Base-by-base conservation (phyloP, 805 yeast species). In the Suhomyces prunicola region DNA sequence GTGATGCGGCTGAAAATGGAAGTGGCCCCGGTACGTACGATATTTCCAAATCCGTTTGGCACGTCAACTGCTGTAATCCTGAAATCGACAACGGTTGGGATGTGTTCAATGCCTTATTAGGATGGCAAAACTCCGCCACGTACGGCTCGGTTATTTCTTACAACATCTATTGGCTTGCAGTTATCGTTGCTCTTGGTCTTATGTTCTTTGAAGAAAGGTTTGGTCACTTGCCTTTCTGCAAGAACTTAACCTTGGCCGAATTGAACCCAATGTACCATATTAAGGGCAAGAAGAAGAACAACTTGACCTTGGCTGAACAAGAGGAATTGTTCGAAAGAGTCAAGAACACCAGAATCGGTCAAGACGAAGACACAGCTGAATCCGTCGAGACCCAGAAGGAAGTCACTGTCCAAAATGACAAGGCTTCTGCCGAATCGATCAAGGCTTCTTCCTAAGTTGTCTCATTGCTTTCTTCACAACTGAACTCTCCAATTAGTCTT, bases 241-340 rank as follows among this genome's bases (percentile, higher is more conserved):
- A 54, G 57, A 52, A 44, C 46, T 36, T 61, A 22, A 60, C 60
- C 5, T 48, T 59, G 46, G 78, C 60, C 66, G 68, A 62, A 62
- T 85, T 88, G 71, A 87, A 85, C 72, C 96, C 93, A 71, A 77
- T 84, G 80, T 86, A 85, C 72, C 79, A 84, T 76, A 69, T 87
- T 57, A 88, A 85, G 76, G 78, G 79, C 60, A 84, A 85, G 80
- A 80, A 85, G 77, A 82, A 84, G 72, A 61, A 78, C 54, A 84
- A 83, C 58, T 65, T 86, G 63, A 65, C 82, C 27, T 67, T 69
- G 36, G 80, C 66, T n/a, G 82, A 86, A 69, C 75, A 79, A 60
- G 78, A 74, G 12, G 78, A 70, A 42, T 73, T 87, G 63, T 84
- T 86, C 64, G 62, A 60, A 19, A 58, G 61, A 54, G 66, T 69